phyloP scores from a whole-genome alignment of 768 basidiomycete species.

The Gyrodon lividus region DNA sequence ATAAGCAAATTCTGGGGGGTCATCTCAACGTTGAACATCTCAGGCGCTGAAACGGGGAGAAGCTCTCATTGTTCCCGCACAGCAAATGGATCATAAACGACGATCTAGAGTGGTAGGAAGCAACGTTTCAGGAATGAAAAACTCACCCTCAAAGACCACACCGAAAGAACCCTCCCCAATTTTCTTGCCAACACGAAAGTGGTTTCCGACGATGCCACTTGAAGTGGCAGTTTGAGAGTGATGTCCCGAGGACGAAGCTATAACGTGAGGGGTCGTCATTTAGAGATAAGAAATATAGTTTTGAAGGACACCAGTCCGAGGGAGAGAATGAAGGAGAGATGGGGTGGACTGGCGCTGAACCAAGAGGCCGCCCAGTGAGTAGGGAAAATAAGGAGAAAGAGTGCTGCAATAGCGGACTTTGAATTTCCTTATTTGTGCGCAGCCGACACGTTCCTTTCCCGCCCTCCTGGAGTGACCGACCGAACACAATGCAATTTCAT shows the following conservation, averaged over 20 bases:
- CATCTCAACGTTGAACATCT: constrained; percentile 4
- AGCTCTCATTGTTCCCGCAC: constrained; percentile 4
- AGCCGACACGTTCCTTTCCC: constrained; percentile 30
- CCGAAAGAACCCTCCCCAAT: constrained; percentile 99
- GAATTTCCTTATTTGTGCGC: constrained; percentile 20
- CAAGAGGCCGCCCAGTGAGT: constrained; percentile 21
- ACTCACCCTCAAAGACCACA: constrained; percentile 91
- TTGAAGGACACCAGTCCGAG: constrained; percentile 30
- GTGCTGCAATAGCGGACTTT: constrained; percentile 32
- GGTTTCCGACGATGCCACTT: constrained; percentile 75
- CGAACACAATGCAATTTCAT: neutral
- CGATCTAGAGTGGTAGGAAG: constrained; percentile 1
- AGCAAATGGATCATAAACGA: neutral
- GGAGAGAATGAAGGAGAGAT: constrained; percentile 21
- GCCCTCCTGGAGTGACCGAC: neutral
- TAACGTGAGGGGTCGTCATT: constrained; percentile 84
- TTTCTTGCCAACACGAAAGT: constrained; percentile 94
- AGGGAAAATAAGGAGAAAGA: constrained; percentile 30
- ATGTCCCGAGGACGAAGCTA: constrained; percentile 73
- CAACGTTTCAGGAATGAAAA: neutral
- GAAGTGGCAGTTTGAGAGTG: constrained; percentile 59
- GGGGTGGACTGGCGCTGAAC: constrained; percentile 21
- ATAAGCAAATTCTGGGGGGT: constrained; percentile 2
- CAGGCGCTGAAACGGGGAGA: constrained; percentile 13
- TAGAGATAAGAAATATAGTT: constrained; percentile 4